phyloP scores from a whole-genome alignment of 164 flowering plant genomes.

The Piper longum region DNA sequence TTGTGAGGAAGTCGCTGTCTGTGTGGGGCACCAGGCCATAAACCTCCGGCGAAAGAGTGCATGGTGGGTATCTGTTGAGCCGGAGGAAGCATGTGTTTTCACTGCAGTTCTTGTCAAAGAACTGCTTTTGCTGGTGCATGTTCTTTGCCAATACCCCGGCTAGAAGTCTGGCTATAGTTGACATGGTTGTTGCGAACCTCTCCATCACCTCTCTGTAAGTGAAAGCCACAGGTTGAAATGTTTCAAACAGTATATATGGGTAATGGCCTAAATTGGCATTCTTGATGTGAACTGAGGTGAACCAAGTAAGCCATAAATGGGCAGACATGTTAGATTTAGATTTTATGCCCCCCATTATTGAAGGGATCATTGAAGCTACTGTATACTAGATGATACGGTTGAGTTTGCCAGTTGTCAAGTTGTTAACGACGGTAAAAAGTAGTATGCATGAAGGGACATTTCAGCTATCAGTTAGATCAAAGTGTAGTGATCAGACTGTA shows the following conservation, averaged over 20 bases:
- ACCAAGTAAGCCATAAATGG: too few relatives aligned
- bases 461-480: too few relatives aligned
- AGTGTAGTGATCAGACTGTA: neutral
- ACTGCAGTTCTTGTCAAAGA: constrained; percentile 26
- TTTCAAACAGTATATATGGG: too few relatives aligned
- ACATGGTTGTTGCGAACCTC: constrained; percentile 43
- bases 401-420: neutral
- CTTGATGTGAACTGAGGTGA: too few relatives aligned
- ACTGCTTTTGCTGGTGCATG: constrained; percentile 22
- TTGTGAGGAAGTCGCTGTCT: constrained; percentile 68
- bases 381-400: neutral
- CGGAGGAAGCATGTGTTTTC: constrained; percentile 55
- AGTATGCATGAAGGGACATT: neutral
- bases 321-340: too few relatives aligned
- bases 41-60: constrained; percentile 33
- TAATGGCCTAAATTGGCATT: too few relatives aligned
- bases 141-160: constrained; percentile 39
- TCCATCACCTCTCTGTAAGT: constrained; percentile 37
- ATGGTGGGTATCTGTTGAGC: constrained; percentile 52
- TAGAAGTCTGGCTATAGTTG: constrained; percentile 37
- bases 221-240: neutral
- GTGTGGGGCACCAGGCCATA: constrained; percentile 70
- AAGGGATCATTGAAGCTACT: too few relatives aligned
- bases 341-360: too few relatives aligned
- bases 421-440: neutral